Base-by-base conservation (phyloP, 169 alveolate species). In the Amoebophrya sp. region DNA sequence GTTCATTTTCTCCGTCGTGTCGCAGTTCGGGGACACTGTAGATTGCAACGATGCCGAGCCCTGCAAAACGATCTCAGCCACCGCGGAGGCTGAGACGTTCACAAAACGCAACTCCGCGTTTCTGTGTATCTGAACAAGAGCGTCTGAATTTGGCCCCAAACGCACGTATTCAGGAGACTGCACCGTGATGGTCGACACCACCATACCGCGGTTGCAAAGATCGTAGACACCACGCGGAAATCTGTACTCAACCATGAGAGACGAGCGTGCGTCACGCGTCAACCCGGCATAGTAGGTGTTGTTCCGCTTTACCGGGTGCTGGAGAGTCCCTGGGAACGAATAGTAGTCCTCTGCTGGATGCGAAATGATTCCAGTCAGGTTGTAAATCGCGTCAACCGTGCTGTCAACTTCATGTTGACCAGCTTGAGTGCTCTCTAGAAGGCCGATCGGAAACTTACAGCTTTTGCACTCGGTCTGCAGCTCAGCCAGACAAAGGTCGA, bases 1-100 rank as follows among this genome's bases (percentile, higher is more conserved):
- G 83, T 65, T 65, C 83, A 65, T 65, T 36, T 65, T 26, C 83
- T 65, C 83, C 83, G 83, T 65, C 36, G 83, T 65, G 83, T 65
- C 83, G 83, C 83, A 65, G 26, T 65, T 65, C 33, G 2, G 33
- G 2, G 33, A 26, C 83, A 65, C 83, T 36, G 39, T 36, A 29
- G 83, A 29, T 65, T 65, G 83, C 83, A 65, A 36, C 18, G 2
- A 1, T 29, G n/a, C 83, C 83, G 83, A 29, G 1, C 83, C 83
- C 33, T 1, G 26, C 33, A 65, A 18, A 10, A 65, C 83, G 83
- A 65, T 65, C 38, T 65, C 83, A 10, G 83, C 2, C 2, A 65
- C 33, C 83, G 83, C n/a, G 83, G 39, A 26, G 33, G 2, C 26
- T 0, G 33, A 6, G 36, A 65, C 83, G 83, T 65, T 65, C 33